Percentiles rank a stretch among this genome's conserved stretches.
Conservation (phyloP, 805 yeast species). For the Candida manassasensis region DNA sequence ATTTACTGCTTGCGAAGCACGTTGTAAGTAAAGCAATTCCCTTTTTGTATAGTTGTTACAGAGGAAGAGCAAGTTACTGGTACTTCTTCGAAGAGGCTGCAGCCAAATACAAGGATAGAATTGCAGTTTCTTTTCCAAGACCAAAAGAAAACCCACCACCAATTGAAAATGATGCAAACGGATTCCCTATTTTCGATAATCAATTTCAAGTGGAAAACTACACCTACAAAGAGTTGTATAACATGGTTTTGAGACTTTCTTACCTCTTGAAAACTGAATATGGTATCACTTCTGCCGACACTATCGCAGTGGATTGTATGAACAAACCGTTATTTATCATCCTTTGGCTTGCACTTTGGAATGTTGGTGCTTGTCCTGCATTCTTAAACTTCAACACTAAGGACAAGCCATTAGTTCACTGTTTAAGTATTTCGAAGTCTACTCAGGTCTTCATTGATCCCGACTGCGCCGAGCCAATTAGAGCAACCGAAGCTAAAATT, state of each 20-base stretch:
- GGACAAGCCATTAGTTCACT: slow-evolving; percentile 74
- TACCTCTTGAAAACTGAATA: slow-evolving; percentile 58
- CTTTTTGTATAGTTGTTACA: slow-evolving; percentile 32
- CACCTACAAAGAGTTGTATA: slow-evolving; percentile 68
- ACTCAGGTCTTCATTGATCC: slow-evolving; percentile 70
- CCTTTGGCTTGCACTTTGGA: slow-evolving; percentile 85
- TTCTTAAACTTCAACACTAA: slow-evolving; percentile 76
- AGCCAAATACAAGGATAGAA: slow-evolving; percentile 40
- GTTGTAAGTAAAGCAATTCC: slow-evolving; percentile 37
- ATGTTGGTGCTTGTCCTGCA: slow-evolving; percentile 85
- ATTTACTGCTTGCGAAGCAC: slow-evolving; percentile 45
- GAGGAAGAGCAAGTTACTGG: slow-evolving; percentile 60
- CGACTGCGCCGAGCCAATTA: slow-evolving; percentile 51
- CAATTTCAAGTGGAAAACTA: slow-evolving; percentile 57
- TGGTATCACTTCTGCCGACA: slow-evolving; percentile 61
- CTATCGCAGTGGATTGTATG: slow-evolving; percentile 70
- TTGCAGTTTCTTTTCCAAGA: slow-evolving; percentile 63
- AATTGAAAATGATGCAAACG: slow-evolving; percentile 22
- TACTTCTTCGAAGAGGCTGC: slow-evolving; percentile 61
- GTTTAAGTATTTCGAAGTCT: slow-evolving; percentile 65
- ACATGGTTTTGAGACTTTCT: slow-evolving; percentile 61
- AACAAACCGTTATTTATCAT: slow-evolving; percentile 80
- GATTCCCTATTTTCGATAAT: slow-evolving; percentile 43
- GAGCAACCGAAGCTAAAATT: slow-evolving; percentile 42
- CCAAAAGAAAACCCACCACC: slow-evolving; percentile 31